These are phyloP conservation scores for Trichoderma brevicompactum DNA, from an alignment of 2,329 filamentous ascomycete genomes.

Conservation along the genomic window DNA sequence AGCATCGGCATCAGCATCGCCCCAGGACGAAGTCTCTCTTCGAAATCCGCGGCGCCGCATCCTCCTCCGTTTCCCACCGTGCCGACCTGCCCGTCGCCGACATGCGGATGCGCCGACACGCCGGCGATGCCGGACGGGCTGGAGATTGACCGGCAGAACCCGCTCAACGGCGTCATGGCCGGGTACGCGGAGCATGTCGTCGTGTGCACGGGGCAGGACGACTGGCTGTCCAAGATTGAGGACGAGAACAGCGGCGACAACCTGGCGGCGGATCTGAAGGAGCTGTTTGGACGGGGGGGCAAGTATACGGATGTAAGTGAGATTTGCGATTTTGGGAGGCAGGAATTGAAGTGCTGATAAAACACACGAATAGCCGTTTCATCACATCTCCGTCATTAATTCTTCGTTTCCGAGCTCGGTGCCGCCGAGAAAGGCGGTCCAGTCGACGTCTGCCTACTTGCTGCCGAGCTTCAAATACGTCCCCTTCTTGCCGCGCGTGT, in stretches of 20 bases:
- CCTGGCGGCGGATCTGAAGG: conserved; percentile 73
- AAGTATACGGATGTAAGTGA: conserved; percentile 66
- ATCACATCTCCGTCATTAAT: conserved; percentile 77
- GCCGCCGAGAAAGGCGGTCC: conserved; percentile 49
- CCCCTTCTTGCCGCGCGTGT: conserved; percentile 68
- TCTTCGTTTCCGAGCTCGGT: conserved; percentile 70
- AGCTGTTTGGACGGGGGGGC: conserved; percentile 68
- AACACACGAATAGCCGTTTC: conserved; percentile 67
- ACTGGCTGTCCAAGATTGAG: conserved; percentile 86
- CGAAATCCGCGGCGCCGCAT: background rate
- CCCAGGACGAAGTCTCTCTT: conserved; percentile 3
- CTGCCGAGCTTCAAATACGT: conserved; percentile 85
- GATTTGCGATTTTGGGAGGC: background rate
- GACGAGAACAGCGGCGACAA: conserved; percentile 72
- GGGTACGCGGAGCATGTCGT: conserved; percentile 82
- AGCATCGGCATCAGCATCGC: background rate
- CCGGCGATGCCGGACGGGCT: conserved; percentile 68
- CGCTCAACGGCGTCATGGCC: conserved; percentile 76
- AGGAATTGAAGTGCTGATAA: background rate
- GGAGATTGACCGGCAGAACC: conserved; percentile 72
- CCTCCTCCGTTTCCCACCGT: conserved; percentile 50
- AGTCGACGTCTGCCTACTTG: conserved; percentile 70
- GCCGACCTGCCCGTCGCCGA: conserved; percentile 71
- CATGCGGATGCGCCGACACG: conserved; percentile 73
- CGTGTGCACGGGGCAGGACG: conserved; percentile 76